Evolutionary conservation across 495 filamentous ascomycete species (phyloP).

Genomic region (Neurospora sp.): DNA sequence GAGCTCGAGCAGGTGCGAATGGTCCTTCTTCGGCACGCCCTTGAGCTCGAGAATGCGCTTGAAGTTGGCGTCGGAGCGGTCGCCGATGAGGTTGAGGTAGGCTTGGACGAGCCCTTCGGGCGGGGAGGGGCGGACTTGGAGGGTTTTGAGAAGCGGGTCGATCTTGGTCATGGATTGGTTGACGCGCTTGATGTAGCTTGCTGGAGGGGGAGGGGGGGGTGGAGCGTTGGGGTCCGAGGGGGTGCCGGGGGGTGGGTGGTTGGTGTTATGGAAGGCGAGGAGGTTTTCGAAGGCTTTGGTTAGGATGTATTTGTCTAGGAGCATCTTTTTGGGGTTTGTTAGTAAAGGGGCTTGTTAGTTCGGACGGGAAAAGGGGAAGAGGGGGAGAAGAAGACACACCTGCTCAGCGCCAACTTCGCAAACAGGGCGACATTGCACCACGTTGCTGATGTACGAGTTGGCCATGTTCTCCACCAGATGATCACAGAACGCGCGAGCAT

Average conservation of each 20-base stretch:
- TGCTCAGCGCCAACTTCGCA: slow-evolving; percentile 95
- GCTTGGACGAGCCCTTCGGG: slow-evolving; percentile 93
- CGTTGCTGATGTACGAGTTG: slow-evolving; percentile 66
- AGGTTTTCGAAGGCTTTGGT: slow-evolving; percentile 71
- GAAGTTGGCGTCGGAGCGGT: slow-evolving; percentile 89
- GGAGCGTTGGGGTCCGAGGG: slow-evolving; percentile 19
- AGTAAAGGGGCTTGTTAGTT: neutral
- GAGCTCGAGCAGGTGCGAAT: slow-evolving; percentile 73
- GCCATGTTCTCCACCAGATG: slow-evolving; percentile 81
- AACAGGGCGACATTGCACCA: slow-evolving; percentile 82
- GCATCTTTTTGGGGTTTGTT: slow-evolving; percentile 45
- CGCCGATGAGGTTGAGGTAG: slow-evolving; percentile 89
- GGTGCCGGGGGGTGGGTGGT: slow-evolving; percentile 15
- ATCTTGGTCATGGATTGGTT: slow-evolving; percentile 75
- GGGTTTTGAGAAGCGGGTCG: slow-evolving; percentile 87
- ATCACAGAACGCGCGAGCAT: slow-evolving; percentile 89
- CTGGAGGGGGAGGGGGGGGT: slow-evolving; percentile 37
- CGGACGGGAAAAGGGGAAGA: neutral
- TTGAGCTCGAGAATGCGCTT: slow-evolving; percentile 92
- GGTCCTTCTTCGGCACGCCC: slow-evolving; percentile 73
- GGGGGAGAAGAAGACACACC: slow-evolving; percentile 28
- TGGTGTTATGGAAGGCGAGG: slow-evolving; percentile 42
- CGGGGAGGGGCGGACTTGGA: slow-evolving; percentile 86
- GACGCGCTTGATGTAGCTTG: slow-evolving; percentile 78
- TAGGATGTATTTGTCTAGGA: slow-evolving; percentile 85